phyloP scores from a whole-genome alignment of 2,329 filamentous ascomycete species.

The Cryphonectria nitschkei region DNA sequence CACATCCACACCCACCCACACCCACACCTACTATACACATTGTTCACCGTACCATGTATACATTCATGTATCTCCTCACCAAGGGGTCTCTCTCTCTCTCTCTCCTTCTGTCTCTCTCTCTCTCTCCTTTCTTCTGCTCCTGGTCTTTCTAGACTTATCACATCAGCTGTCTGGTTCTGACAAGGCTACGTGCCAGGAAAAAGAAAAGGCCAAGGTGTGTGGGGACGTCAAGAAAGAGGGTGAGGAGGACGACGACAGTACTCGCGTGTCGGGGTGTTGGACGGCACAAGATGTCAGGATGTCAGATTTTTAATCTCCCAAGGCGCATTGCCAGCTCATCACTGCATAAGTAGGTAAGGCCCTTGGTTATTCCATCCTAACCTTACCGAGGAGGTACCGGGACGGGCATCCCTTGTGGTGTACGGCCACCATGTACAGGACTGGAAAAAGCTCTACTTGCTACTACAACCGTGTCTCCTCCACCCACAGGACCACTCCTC shows the following conservation, averaged over 20 bases:
- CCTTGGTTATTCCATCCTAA: constrained; percentile 45
- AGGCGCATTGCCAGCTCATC: constrained; percentile 75
- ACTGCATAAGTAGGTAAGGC: constrained; percentile 63
- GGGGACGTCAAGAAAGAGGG: not conserved
- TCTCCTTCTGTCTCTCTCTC: too few species aligned
- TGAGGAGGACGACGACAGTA: constrained; percentile 2
- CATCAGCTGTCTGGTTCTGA: not conserved
- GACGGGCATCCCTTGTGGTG: constrained; percentile 4
- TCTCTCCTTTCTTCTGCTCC: not conserved
- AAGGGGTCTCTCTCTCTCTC: not conserved
- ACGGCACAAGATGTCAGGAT: constrained; percentile 26
- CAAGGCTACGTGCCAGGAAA: not conserved
- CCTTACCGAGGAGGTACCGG: constrained; percentile 13
- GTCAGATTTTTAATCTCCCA: constrained; percentile 53
- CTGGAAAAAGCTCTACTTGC: constrained; percentile 1
- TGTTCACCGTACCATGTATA: not conserved
- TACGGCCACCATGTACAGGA: constrained; percentile 3
- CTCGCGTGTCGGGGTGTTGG: constrained; percentile 14
- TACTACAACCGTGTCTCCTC: constrained; percentile 26
- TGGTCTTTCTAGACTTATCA: constrained; percentile 1
- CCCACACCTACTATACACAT: not conserved
- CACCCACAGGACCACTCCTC: constrained; percentile 34
- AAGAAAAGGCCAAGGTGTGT: not conserved
- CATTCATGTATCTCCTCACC: not conserved
- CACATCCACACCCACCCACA: not conserved